Evolutionary conservation across 2,329 filamentous ascomycete genomes (phyloP), one percentile per base, ranked within the genome.

Genomic region (Fusarium marasasianum): DNA sequence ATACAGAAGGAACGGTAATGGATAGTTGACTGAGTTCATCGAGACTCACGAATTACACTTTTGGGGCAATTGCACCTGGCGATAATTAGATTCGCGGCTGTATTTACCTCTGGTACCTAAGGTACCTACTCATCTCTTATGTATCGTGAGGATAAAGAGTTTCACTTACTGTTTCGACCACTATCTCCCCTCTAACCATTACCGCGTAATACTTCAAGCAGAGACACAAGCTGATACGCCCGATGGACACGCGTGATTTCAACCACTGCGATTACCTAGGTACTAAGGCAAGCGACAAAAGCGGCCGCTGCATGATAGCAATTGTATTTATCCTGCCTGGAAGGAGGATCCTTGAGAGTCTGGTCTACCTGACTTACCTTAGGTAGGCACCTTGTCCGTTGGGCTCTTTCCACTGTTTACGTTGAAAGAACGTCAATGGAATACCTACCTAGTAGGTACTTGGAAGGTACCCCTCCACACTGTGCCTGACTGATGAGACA

Each of bases 381-480:
- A n/a, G 20, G 40, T 41, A 29, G 45, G 45, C 18, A 37, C 24
- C 35, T 11, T 29, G 44, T 40, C 35, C 26, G 24, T 59, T 29
- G 31, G 24, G 24, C 55, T 70, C 31, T 33, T 56, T 50, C 50
- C 48, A 41, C 15, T 31, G 24, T 38, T 66, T 63, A 44, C 37
- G 50, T 59, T 35, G 35, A 29, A 47, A 56, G 60, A 55, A 56
- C 48, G 48, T 68, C 58, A 56, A 50, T 40, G 26, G 41, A 41
- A 33, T 37, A 5, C 24, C 24, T 37, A 5, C 24, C 24, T 26
- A 26, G 24, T 26, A 26, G 10, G 31, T 31, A 24, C 24, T 11
- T 33, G 33, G 37, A 40, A 68, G 31, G 40, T 60, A 47, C 68
- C 68, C 57, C 57, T 72, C 58, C 61, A 54, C n/a, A 38, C 38